Base-by-base conservation (phyloP, 371 early-diverging fungal species). In the Mortierella sp. region DNA sequence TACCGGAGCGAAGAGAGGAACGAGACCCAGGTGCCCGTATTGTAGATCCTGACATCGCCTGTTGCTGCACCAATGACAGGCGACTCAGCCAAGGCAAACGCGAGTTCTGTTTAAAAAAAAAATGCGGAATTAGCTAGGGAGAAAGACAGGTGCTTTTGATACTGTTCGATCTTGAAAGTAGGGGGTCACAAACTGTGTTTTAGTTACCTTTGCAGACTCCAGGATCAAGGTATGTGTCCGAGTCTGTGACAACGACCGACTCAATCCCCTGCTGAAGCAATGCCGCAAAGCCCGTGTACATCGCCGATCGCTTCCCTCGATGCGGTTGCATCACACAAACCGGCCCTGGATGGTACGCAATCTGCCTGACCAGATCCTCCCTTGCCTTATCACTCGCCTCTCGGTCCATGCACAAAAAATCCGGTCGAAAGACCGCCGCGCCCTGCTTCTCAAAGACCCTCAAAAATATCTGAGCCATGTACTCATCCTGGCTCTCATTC, bases 31-130 rank as follows among this genome's bases (percentile, higher is more conserved):
- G 85, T 86, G 2, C 63, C 79, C 1, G 78, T 75, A 48, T 90
- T 90, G 82, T 85, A 87, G 39, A 90, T 90, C 31, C 87, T 79
- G 1, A 88, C 89, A 61, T 90, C 87, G 6, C 90, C 90, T 9
- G 90, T 87, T 0, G 84, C 86, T 2, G 90, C 89, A 17, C 89
- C 90, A 24, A 86, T 71, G 12, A 83, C 70, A 0, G 79, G 79
- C 14, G 81, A 83, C 79, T 84, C 85, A 49, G 84, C 79, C 11
- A 88, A 47, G 0, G 86, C 86, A 9, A 79, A 69, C 32, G 83
- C 88, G 42, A 88, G 68, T 32, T 88, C 87, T 50, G 79, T 42
- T 44, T 2, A 50, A 11, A 50, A 32, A 50, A 24, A 11, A 26
- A 15, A 24, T 11, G 2, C 8, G 17, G 26, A 32, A 30, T n/a